These are phyloP conservation scores for Grosmannia serpens DNA, from an alignment of 2,329 filamentous ascomycete genomes.

Conservation along the genomic window DNA sequence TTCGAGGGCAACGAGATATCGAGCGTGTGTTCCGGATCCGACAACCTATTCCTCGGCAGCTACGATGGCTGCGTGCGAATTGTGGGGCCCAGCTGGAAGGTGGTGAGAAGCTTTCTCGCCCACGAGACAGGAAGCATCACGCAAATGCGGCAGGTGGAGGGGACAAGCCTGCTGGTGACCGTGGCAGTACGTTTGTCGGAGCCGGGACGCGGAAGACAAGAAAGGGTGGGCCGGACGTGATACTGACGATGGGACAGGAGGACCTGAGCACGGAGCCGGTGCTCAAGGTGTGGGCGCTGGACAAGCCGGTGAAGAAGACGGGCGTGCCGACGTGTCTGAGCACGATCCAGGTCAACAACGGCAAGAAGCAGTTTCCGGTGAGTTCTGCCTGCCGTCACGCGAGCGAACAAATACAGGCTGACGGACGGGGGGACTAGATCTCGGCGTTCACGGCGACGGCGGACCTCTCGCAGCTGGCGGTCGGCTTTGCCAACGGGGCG, in stretches of 20 bases:
- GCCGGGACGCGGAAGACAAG: no score
- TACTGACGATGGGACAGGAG: constrained; percentile 43
- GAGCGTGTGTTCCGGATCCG: constrained; percentile 74
- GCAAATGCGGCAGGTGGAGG: constrained; percentile 84
- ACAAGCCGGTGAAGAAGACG: constrained; percentile 89
- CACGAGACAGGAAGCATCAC: constrained; percentile 72
- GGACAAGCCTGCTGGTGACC: constrained; percentile 76
- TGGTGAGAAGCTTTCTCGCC: constrained; percentile 75
- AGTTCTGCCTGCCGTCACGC: constrained; percentile 15
- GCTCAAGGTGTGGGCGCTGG: constrained; percentile 94
- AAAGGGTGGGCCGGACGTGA: no score
- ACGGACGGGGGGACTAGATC: constrained; percentile 37
- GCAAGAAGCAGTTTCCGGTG: constrained; percentile 84
- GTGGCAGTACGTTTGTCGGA: constrained; percentile 40
- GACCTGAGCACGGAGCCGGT: constrained; percentile 79
- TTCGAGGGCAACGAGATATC: constrained; percentile 77
- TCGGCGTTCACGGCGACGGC: constrained; percentile 81
- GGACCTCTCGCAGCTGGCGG: constrained; percentile 82
- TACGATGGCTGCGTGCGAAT: constrained; percentile 80
- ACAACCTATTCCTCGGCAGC: constrained; percentile 81
- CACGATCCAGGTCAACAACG: constrained; percentile 77
- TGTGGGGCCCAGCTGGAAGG: constrained; percentile 76
- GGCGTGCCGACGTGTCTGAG: constrained; percentile 80
- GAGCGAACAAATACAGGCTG: not conserved
- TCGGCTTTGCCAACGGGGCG: constrained; percentile 90